Evolutionary conservation across 768 basidiomycete genomes (phyloP).

Genomic region (Amanita muscaria): DNA sequence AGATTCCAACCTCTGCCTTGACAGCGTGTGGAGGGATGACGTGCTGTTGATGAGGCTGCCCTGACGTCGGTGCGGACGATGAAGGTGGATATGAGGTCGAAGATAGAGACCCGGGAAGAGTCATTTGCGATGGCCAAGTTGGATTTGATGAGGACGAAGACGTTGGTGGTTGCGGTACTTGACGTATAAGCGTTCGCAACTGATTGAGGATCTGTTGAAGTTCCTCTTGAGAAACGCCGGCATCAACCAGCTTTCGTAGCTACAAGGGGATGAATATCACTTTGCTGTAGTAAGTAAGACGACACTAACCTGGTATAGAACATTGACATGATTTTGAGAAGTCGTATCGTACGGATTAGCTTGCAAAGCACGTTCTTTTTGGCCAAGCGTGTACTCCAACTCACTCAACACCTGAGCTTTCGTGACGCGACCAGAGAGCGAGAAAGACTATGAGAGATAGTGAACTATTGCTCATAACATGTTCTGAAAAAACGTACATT

Average conservation of each 20-base stretch:
- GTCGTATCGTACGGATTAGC: slow-evolving; percentile 63
- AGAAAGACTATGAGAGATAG: slow-evolving; percentile 14
- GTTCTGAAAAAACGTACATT: slow-evolving; percentile 27
- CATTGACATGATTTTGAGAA: slow-evolving; percentile 62
- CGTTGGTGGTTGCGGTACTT: slow-evolving; percentile 29
- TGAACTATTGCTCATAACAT: slow-evolving; percentile 7
- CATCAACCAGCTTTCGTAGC: slow-evolving; percentile 67
- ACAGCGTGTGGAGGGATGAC: not conserved
- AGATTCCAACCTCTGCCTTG: slow-evolving; percentile 11
- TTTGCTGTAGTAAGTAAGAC: not conserved
- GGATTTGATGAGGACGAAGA: slow-evolving; percentile 18
- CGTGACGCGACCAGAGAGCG: slow-evolving; percentile 43
- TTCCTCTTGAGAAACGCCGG: slow-evolving; percentile 74
- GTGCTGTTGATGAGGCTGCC: slow-evolving; percentile 7
- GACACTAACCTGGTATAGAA: slow-evolving; percentile 68
- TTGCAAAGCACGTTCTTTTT: slow-evolving; percentile 70
- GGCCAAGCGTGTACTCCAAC: slow-evolving; percentile 71
- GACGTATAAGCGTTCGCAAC: slow-evolving; percentile 52
- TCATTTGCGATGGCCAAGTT: slow-evolving; percentile 13
- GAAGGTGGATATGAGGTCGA: slow-evolving; percentile 12
- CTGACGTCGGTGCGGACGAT: slow-evolving; percentile 13
- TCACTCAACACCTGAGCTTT: slow-evolving; percentile 78
- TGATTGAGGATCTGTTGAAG: slow-evolving; percentile 68
- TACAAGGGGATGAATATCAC: slow-evolving; percentile 23
- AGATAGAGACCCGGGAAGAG: slow-evolving; percentile 3